Base-by-base conservation (phyloP, 2,329 filamentous ascomycete genomes). In the Cladophialophora psammophila region DNA sequence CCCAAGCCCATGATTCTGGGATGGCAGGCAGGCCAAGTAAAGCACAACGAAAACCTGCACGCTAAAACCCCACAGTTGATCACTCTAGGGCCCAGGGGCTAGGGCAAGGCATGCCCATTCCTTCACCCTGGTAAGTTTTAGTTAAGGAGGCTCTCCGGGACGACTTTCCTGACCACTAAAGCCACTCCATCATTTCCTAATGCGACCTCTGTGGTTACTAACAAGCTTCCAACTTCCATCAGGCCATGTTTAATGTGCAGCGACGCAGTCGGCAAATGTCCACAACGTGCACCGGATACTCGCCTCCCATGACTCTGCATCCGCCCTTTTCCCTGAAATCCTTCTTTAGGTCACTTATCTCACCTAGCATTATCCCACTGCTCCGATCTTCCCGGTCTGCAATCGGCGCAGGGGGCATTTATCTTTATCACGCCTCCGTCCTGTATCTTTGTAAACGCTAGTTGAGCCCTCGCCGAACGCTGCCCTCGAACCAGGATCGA, bases 161-260 rank as follows among this genome's bases (percentile, higher is more conserved):
- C 18, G 18, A 8, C 18, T 6, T 26, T 50, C 45, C 45, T 50
- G 45, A 12, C 45, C 45, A 50, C 45, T 50, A 50, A 50, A 50
- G 45, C 18, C 45, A 50, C 45, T 26, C 45, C 45, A 50, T 50
- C 18, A 26, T 13, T 50, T 50, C 45, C 45, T 50, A 50, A 50
- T 26, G 7, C 20, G 45, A n/a, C 20, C 18, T 12, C 9, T 20
- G 8, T 26, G 6, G 45, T 50, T 26, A 26, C 3, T 50, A 50
- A 26, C 45, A 50, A 50, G 45, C 45, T 50, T 50, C 45, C 45
- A 20, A 10, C 45, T 50, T 50, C 45, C 18, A 20, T 26, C 45
- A 9, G 8, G 18, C 45, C 18, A 26, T 50, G 45, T 50, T 50
- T 50, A n/a, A 50, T 50, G 45, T 26, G 45, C 45, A 50, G 45